Conservation (phyloP, 139 green algal species). For the Gonium pectorale region DNA sequence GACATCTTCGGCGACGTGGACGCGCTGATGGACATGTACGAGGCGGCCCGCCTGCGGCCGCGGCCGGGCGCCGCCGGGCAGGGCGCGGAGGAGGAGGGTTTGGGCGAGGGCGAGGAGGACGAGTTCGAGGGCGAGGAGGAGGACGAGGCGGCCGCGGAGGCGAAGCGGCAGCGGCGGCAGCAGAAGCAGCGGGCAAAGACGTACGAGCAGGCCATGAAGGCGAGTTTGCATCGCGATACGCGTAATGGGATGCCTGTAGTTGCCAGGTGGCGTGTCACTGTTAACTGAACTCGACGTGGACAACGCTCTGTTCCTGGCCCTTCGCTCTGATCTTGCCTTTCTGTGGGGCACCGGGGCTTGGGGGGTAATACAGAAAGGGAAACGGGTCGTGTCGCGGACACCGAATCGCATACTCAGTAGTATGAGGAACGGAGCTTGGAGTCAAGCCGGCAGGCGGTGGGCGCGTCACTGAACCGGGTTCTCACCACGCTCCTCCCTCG, state of each 20-base stretch:
- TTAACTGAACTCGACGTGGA: too few species aligned
- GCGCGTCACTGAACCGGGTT: background rate
- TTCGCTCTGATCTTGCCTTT: too few species aligned
- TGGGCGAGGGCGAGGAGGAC: slow-evolving; percentile 21
- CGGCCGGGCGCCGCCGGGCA: background rate
- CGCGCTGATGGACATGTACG: slow-evolving; percentile 72
- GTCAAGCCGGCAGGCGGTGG: too few species aligned
- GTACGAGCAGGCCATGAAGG: slow-evolving; percentile 44
- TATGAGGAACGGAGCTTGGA: too few species aligned
- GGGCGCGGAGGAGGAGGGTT: slow-evolving; percentile 50
- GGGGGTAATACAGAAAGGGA: too few species aligned
- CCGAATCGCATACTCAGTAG: too few species aligned
- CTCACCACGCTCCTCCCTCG: background rate
- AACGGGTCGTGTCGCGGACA: too few species aligned
- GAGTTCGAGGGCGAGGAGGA: slow-evolving; percentile 58
- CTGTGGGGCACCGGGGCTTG: too few species aligned
- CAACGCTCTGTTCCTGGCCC: too few species aligned
- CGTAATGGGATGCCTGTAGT: too few species aligned
- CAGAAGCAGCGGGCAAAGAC: slow-evolving; percentile 38
- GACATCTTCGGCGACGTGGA: slow-evolving; percentile 90
- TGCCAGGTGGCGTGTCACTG: too few species aligned
- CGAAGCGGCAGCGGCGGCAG: slow-evolving; percentile 38
- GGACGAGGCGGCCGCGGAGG: slow-evolving; percentile 64
- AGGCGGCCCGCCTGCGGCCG: slow-evolving; percentile 29
- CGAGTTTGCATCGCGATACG: too few species aligned